Base-by-base conservation (phyloP, 2,329 filamentous ascomycete species). In the Fusarium dlaminii region DNA sequence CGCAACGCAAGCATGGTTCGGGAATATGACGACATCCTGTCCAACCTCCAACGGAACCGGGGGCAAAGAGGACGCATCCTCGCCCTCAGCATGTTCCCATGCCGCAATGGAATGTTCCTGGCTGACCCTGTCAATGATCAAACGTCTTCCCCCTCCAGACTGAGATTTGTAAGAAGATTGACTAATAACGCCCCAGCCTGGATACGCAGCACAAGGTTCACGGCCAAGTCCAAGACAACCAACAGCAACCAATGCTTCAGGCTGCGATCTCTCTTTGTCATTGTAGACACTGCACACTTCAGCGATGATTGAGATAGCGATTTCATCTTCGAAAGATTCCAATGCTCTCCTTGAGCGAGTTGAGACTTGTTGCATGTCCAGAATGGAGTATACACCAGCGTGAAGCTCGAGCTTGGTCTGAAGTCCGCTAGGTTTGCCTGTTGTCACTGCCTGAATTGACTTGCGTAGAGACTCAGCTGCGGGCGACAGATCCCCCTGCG, bases 1-100 rank as follows among this genome's bases (percentile, higher is more conserved):
- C 0, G 90, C 87, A 45, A 92, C 87, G 75, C 90, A 92, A 8
- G 90, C 88, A 81, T 92, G 90, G 66, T 92, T 92, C 0, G 90
- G 90, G 81, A 87, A 91, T 0, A 92, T 81, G 63, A 86, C 80
- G 2, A 81, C 70, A 4, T 45, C 73, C 9, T 81, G 75, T 0
- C 80, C 90, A 55, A 91, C 81, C 11, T 81, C 73, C 37, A 92
- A 75, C 5, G 84, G 81, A 15, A 87, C 77, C 2, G 72, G 58
- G 0, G 61, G 56, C 1, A 67, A 7, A 0, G n/a, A 17, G 1
- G 32, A 30, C 1, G 29, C 8, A 7, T 60, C 37, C 18, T 24
- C 52, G 9, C 4, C 80, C 3, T 80, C 75, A 0, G 78, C 0
- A 51, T 58, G n/a, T n/a, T 64, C 82, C 86, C 88, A 91, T 0